Conservation (phyloP, 1,139 yeast genomes). For the Neolecta irregularis region DNA sequence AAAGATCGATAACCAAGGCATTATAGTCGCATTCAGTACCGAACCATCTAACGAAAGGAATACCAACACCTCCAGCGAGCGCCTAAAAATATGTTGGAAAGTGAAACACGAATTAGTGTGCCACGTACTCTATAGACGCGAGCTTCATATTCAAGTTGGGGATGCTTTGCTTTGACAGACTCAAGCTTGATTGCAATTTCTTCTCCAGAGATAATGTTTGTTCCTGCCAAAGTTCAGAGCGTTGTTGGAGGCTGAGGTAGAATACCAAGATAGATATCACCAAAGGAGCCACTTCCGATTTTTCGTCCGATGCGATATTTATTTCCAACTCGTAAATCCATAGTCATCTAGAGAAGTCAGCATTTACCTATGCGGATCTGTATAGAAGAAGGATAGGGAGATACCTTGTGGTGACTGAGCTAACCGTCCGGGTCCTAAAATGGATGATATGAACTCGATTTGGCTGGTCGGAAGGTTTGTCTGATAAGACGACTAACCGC, state of each 20-base stretch:
- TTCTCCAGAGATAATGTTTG: constrained; percentile 88
- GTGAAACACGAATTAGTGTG: not conserved
- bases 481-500: too few species aligned
- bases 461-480: too few species aligned
- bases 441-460: too few species aligned
- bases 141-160: constrained; percentile 93
- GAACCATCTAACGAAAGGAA: constrained; percentile 93
- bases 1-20: constrained; percentile 88
- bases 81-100: constrained; percentile 43
- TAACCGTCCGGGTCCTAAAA: too few species aligned
- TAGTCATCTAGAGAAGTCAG: constrained; percentile 7
- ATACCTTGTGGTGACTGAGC: too few species aligned
- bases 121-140: constrained; percentile 34
- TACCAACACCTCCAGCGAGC: constrained; percentile 91
- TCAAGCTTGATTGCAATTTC: constrained; percentile 95
- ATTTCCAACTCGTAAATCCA: constrained; percentile 42
- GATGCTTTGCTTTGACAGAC: constrained; percentile 80
- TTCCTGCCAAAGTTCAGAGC: constrained; percentile 25
- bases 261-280: constrained; percentile 75
- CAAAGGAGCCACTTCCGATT: constrained; percentile 94
- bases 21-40: constrained; percentile 94
- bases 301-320: constrained; percentile 90
- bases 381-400: too few species aligned
- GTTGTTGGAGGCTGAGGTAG: constrained; percentile 6
- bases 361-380: too few species aligned